These are phyloP conservation scores for Xerocomus amazonicus DNA, from an alignment of 1,284 basidiomycete species.

Conservation along the genomic window DNA sequence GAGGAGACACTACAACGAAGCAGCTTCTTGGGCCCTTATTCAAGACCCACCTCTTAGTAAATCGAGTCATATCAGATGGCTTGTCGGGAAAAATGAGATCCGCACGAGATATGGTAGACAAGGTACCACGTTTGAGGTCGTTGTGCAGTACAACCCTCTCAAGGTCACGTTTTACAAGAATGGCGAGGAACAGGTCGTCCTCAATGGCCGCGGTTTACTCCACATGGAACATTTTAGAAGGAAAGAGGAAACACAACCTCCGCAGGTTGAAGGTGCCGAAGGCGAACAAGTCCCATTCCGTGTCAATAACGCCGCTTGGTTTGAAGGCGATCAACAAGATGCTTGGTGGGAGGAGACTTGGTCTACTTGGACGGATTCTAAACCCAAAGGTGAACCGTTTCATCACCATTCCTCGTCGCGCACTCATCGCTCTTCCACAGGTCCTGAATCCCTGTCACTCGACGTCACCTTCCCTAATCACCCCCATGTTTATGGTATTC, in stretches of 20 bases:
- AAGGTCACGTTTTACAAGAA: conserved; percentile 67
- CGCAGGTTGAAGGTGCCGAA: conserved; percentile 40
- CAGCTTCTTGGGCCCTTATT: conserved; percentile 81
- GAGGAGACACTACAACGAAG: conserved; percentile 84
- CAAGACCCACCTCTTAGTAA: conserved; percentile 60
- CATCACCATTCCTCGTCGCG: not conserved
- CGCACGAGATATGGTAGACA: conserved; percentile 56
- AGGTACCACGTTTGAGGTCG: conserved; percentile 60
- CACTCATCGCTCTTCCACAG: conserved; percentile 39
- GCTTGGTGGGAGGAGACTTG: conserved; percentile 91
- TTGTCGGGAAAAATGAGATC: conserved; percentile 55
- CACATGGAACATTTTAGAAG: conserved; percentile 97
- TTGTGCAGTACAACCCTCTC: conserved; percentile 72
- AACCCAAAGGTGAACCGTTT: conserved; percentile 81
- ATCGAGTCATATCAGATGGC: conserved; percentile 51
- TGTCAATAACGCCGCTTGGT: conserved; percentile 69
- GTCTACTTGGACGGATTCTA: conserved; percentile 82
- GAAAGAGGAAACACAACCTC: conserved; percentile 48
- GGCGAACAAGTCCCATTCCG: conserved; percentile 55
- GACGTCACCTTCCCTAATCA: conserved; percentile 94
- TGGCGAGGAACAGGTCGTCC: conserved; percentile 79
- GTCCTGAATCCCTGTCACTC: conserved; percentile 89
- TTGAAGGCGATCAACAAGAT: conserved; percentile 80
- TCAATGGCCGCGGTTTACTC: conserved; percentile 88
- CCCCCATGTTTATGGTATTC: conserved; percentile 89